A percentile compares a stretch with the other conserved stretches of the same genome.
Evolutionary conservation across 441 rosid genomes (phyloP).

Genomic region (Arabidopsis hybrid): DNA sequence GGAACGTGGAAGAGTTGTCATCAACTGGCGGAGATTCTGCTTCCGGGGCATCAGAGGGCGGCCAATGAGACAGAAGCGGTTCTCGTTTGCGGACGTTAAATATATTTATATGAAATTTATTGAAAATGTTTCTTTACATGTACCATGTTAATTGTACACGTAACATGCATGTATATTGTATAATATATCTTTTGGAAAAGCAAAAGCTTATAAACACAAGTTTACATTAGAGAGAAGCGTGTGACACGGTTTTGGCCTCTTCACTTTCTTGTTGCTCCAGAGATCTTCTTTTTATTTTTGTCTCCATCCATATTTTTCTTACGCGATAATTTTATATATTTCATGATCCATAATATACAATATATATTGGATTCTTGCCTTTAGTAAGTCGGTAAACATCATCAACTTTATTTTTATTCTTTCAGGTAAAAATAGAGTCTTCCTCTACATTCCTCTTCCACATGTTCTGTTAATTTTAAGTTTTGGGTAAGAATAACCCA

Average conservation of each 20-base stretch:
- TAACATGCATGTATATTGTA: conserved; percentile 35
- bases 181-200: conserved; percentile 53
- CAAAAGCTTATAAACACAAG: conserved; percentile 46
- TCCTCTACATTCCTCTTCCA: conserved; percentile 30
- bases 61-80: too few relatives aligned
- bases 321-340: conserved; percentile 25
- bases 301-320: conserved; percentile 25
- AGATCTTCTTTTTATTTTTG: conserved; percentile 38
- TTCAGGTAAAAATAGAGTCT: conserved; percentile 41
- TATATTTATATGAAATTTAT: not conserved
- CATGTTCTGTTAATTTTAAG: conserved; percentile 22
- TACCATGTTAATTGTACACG: conserved; percentile 42
- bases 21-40: too few relatives aligned
- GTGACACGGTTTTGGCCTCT: conserved; percentile 67
- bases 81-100: too few relatives aligned
- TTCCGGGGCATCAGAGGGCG: too few relatives aligned
- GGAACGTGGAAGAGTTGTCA: too few relatives aligned
- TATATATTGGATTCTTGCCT: conserved; percentile 42
- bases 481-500: not conserved
- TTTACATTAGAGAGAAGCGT: conserved; percentile 54
- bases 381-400: conserved; percentile 43
- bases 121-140: conserved; percentile 22
- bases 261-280: conserved; percentile 45
- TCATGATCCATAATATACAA: conserved; percentile 9
- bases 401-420: conserved; percentile 42